A percentile compares a stretch with the other conserved stretches of the same genome.
Evolutionary conservation across 495 filamentous ascomycete species (phyloP).

Genomic region (Xylona heveae): DNA sequence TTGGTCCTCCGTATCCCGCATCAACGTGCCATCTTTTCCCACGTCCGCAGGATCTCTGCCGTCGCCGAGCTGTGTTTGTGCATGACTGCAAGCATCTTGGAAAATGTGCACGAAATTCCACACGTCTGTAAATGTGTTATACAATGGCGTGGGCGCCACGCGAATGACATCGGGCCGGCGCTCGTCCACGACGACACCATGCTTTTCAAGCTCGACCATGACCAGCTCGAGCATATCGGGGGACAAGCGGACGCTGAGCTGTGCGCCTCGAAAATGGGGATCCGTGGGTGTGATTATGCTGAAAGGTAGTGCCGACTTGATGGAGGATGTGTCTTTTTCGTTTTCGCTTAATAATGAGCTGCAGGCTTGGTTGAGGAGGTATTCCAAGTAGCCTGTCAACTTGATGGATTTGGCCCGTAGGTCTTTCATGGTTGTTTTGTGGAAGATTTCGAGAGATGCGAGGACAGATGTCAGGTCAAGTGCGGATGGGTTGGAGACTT

Average conservation of each 20-base stretch:
- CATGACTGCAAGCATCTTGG: too few species aligned
- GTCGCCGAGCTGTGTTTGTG: too few species aligned
- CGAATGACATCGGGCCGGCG: slow-evolving; percentile 75
- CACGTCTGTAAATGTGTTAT: slow-evolving; percentile 68
- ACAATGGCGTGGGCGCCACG: slow-evolving; percentile 80
- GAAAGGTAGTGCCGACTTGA: slow-evolving; percentile 25
- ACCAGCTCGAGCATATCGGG: slow-evolving; percentile 47
- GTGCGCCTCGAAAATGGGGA: slow-evolving; percentile 55
- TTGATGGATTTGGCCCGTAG: slow-evolving; percentile 54
- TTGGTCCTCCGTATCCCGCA: too few species aligned
- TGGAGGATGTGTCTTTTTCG: too few species aligned
- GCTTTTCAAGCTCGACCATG: slow-evolving; percentile 42
- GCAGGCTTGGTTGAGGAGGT: slow-evolving; percentile 23
- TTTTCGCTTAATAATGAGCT: too few species aligned
- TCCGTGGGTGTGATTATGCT: slow-evolving; percentile 63
- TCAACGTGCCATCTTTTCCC: too few species aligned
- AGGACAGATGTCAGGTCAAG: slow-evolving; percentile 47
- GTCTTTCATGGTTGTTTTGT: slow-evolving; percentile 38
- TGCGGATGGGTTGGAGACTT: slow-evolving; percentile 45
- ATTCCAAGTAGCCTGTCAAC: slow-evolving; percentile 65
- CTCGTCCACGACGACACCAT: slow-evolving; percentile 70
- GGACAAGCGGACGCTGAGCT: slow-evolving; percentile 55
- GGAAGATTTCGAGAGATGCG: slow-evolving; percentile 64
- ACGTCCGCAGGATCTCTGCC: too few species aligned
- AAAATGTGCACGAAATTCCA: slow-evolving; percentile 53